A percentile compares a stretch with the other conserved stretches of the same genome.
phyloP scores from a whole-genome alignment of 2,329 filamentous ascomycete species.

The Drechslerella coelobrocha region DNA sequence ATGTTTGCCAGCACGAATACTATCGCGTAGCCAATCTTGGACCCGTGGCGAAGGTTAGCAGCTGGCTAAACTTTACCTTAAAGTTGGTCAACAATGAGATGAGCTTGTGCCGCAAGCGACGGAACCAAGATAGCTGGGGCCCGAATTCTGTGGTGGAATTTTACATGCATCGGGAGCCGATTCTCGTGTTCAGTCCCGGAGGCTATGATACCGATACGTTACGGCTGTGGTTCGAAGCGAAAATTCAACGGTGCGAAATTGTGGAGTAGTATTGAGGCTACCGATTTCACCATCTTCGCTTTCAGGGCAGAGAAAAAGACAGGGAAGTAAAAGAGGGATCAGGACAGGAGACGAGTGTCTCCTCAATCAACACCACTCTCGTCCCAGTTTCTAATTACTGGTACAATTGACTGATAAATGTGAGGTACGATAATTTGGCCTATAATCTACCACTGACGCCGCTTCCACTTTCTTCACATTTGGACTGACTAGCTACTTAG shows the following conservation, averaged over 20 bases:
- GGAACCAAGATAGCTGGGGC: background rate
- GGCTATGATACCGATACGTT: slow-evolving; percentile 32
- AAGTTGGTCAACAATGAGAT: slow-evolving; percentile 16
- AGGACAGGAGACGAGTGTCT: too few relatives aligned
- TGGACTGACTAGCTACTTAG: too few relatives aligned
- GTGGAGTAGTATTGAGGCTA: background rate
- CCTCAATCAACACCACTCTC: too few relatives aligned
- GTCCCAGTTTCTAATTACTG: too few relatives aligned
- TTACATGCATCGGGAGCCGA: slow-evolving; percentile 21
- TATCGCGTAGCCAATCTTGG: slow-evolving; percentile 6
- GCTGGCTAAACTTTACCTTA: slow-evolving; percentile 14
- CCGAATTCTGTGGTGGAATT: slow-evolving; percentile 18
- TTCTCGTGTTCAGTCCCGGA: slow-evolving; percentile 22
- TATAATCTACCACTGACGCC: too few relatives aligned
- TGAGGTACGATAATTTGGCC: too few relatives aligned
- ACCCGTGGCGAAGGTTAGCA: slow-evolving; percentile 1
- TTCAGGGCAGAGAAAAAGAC: too few relatives aligned
- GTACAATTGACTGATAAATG: too few relatives aligned
- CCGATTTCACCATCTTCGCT: background rate
- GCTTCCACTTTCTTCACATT: too few relatives aligned
- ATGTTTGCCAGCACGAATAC: background rate
- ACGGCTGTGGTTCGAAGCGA: slow-evolving; percentile 26
- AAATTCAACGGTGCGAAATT: background rate
- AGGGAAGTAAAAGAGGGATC: too few relatives aligned
- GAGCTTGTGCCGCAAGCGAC: background rate